Conservation (phyloP, 257 asterid genomes). For the Fraxinus anomala region DNA sequence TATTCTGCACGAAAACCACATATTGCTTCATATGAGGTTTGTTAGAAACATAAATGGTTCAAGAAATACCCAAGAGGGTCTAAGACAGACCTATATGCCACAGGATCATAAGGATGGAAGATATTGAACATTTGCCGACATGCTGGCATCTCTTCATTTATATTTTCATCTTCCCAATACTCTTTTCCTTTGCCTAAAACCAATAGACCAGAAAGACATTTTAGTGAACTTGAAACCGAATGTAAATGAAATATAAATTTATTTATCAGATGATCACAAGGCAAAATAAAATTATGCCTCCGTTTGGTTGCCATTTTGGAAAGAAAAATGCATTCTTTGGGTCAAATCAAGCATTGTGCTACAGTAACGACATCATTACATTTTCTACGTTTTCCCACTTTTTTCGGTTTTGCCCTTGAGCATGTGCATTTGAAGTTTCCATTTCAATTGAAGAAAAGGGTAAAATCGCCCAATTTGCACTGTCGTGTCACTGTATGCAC, state of each 20-base stretch:
- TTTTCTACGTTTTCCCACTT: no score
- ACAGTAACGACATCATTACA: no score
- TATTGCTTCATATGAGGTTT: slow-evolving; percentile 25
- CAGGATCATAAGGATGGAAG: slow-evolving; percentile 69
- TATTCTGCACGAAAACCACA: slow-evolving; percentile 48
- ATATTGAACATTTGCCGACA: slow-evolving; percentile 58
- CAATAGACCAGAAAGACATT: slow-evolving; percentile 13
- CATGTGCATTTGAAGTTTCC: no score
- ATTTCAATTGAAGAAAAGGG: no score
- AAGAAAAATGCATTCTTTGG: no score
- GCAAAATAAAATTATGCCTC: not conserved
- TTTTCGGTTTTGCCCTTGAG: no score
- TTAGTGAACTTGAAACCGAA: not conserved
- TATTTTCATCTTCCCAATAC: slow-evolving; percentile 55
- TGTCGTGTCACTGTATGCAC: no score
- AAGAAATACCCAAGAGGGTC: not conserved
- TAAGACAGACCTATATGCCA: slow-evolving; percentile 74
- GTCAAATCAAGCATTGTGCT: no score
- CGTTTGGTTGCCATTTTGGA: no score
- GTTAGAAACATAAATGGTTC: not conserved
- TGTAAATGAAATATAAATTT: not conserved
- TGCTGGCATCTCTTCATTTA: slow-evolving; percentile 57
- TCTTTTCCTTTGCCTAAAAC: slow-evolving; percentile 44
- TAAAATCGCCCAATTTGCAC: no score
- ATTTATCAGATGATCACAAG: not conserved